phyloP scores from a whole-genome alignment of 306 rosid genomes.

The Ormosia emarginata region DNA sequence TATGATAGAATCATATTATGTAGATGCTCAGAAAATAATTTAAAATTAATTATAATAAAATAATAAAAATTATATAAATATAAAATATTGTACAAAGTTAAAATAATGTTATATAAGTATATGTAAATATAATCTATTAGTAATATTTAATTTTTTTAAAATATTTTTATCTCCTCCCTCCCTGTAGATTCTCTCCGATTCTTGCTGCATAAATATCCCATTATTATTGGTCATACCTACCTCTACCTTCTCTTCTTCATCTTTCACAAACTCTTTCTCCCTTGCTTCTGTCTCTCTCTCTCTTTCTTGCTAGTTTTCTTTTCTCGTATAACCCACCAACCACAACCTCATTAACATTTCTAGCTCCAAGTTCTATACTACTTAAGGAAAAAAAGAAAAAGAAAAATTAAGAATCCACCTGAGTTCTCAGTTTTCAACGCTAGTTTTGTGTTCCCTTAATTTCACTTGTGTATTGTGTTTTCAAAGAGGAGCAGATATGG shows the following conservation, averaged over 20 bases:
- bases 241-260: neutral
- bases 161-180: constrained; percentile 18
- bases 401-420: neutral
- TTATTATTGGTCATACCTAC: neutral
- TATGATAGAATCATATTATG: too few species aligned
- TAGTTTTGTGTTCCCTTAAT: neutral
- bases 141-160: neutral
- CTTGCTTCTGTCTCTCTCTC: neutral
- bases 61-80: too few species aligned
- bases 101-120: too few species aligned
- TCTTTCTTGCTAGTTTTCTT: neutral
- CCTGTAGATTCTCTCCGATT: constrained; percentile 15
- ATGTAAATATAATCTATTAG: too few species aligned
- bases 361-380: neutral
- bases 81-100: too few species aligned
- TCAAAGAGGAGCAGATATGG: constrained; percentile 25
- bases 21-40: too few species aligned
- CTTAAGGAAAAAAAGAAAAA: neutral
- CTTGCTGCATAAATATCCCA: constrained; percentile 39
- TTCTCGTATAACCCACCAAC: neutral
- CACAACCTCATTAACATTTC: constrained; percentile 8
- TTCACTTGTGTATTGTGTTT: too few species aligned
- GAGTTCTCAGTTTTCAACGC: neutral
- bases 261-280: neutral
- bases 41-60: too few species aligned